Evolutionary conservation across 495 filamentous ascomycete species (phyloP).

Genomic region (Daldinia bambusicola): DNA sequence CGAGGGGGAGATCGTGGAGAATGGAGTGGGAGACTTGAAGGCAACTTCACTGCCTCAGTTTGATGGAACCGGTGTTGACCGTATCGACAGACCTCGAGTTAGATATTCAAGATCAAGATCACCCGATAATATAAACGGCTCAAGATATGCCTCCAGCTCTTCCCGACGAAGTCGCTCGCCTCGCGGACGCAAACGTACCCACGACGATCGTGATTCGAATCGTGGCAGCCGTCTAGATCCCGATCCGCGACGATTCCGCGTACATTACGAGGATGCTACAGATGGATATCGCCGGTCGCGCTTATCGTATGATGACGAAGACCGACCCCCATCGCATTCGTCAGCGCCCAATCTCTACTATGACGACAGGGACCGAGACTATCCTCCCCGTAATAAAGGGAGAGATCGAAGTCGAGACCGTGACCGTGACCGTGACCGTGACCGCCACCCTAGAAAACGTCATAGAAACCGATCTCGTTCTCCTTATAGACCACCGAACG

Average conservation of each 20-base stretch:
- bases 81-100: slow-evolving; percentile 73
- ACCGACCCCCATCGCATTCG: slow-evolving; percentile 64
- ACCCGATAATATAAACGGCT: slow-evolving; percentile 76
- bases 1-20: slow-evolving; percentile 91
- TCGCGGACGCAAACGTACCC: slow-evolving; percentile 74
- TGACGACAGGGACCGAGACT: slow-evolving; percentile 62
- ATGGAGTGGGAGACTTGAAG: slow-evolving; percentile 67
- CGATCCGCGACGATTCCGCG: slow-evolving; percentile 68
- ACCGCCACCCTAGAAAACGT: slow-evolving; percentile 67
- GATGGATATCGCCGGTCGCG: slow-evolving; percentile 58
- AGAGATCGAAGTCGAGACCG: slow-evolving; percentile 49
- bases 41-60: slow-evolving; percentile 65
- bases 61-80: slow-evolving; percentile 71
- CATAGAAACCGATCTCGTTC: slow-evolving; percentile 75
- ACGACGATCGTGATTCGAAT: slow-evolving; percentile 70
- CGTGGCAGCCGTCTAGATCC: slow-evolving; percentile 56
- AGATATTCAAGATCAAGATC: slow-evolving; percentile 75
- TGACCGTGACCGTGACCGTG: slow-evolving; percentile 54
- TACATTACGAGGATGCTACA: slow-evolving; percentile 67
- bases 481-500: slow-evolving; percentile 60
- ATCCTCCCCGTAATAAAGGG: slow-evolving; percentile 33
- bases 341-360: slow-evolving; percentile 60
- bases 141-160: slow-evolving; percentile 73
- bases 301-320: slow-evolving; percentile 71
- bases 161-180: slow-evolving; percentile 58